A percentile compares a stretch with the other conserved stretches of the same genome.
Evolutionary conservation across 768 basidiomycete species (phyloP).

Genomic region (Jaapia argillacea): DNA sequence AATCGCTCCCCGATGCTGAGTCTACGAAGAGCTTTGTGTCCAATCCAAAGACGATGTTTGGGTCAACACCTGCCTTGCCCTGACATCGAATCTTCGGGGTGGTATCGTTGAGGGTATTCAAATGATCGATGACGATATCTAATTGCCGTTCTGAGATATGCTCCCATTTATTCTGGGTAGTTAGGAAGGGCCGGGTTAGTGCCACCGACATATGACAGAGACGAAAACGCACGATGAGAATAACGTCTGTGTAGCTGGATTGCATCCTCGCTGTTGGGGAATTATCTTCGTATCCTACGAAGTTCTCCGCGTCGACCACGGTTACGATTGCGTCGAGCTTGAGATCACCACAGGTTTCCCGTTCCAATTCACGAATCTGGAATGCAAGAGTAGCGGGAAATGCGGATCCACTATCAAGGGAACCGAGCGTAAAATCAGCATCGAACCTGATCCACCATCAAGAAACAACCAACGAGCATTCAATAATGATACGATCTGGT

Average conservation of each 20-base stretch:
- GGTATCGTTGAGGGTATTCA: constrained; percentile 80
- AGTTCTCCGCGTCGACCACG: constrained; percentile 87
- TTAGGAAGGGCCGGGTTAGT: no score
- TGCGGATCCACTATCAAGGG: constrained; percentile 64
- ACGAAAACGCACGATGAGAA: constrained; percentile 56
- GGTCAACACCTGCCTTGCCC: constrained; percentile 58
- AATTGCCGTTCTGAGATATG: constrained; percentile 67
- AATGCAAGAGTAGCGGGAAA: constrained; percentile 94
- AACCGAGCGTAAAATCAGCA: background rate
- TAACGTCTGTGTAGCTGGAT: constrained; percentile 90
- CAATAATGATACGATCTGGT: constrained; percentile 90
- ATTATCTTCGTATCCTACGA: constrained; percentile 85
- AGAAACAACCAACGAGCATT: constrained; percentile 65
- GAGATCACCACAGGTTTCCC: constrained; percentile 63
- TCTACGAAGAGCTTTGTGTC: constrained; percentile 68
- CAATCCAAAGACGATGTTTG: constrained; percentile 78
- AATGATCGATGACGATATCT: constrained; percentile 78
- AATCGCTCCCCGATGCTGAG: constrained; percentile 6
- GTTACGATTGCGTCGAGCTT: constrained; percentile 87
- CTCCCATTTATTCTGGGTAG: constrained; percentile 80
- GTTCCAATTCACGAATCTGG: constrained; percentile 85
- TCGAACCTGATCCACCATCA: background rate
- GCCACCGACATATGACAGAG: no score
- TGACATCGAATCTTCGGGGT: constrained; percentile 78
- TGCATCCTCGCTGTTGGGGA: constrained; percentile 90